phyloP scores from a whole-genome alignment of 768 basidiomycete genomes.

The Suillus subalutaceus region DNA sequence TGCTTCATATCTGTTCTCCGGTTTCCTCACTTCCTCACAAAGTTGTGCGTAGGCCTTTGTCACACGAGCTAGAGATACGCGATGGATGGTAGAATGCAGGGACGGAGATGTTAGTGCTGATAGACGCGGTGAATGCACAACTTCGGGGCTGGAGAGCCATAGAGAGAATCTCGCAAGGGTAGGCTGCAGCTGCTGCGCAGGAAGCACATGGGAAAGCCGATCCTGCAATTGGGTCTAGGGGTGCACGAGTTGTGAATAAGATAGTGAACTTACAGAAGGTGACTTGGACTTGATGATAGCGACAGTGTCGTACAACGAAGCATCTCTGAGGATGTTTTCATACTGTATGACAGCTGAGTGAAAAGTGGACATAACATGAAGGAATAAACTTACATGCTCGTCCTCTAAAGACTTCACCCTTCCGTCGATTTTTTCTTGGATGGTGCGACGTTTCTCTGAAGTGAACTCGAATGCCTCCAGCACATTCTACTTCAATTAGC shows the following conservation, averaged over 20 bases:
- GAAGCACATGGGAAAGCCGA: constrained; percentile 72
- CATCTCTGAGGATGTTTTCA: constrained; percentile 29
- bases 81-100: constrained; percentile 73
- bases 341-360: constrained; percentile 14
- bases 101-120: constrained; percentile 69
- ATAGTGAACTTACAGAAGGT: constrained; percentile 18
- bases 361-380: background rate
- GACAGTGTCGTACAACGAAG: constrained; percentile 30
- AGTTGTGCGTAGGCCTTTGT: constrained; percentile 70
- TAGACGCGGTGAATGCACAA: constrained; percentile 80
- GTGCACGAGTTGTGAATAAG: background rate
- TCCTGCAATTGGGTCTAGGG: constrained; percentile 40
- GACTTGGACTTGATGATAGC: constrained; percentile 27
- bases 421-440: constrained; percentile 64
- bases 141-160: constrained; percentile 84
- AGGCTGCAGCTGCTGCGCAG: constrained; percentile 63
- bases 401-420: constrained; percentile 67
- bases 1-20: constrained; percentile 89
- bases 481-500: constrained; percentile 47
- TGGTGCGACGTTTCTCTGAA: constrained; percentile 51
- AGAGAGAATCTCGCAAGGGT: constrained; percentile 73
- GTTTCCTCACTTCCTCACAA: constrained; percentile 75
- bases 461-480: constrained; percentile 75
- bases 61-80: constrained; percentile 68
- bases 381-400: constrained; percentile 70